A percentile compares a stretch with the other conserved stretches of the same genome.
These are phyloP conservation scores for Nicotiana knightiana DNA, from an alignment of 257 asterid species.

Conservation along the genomic window DNA sequence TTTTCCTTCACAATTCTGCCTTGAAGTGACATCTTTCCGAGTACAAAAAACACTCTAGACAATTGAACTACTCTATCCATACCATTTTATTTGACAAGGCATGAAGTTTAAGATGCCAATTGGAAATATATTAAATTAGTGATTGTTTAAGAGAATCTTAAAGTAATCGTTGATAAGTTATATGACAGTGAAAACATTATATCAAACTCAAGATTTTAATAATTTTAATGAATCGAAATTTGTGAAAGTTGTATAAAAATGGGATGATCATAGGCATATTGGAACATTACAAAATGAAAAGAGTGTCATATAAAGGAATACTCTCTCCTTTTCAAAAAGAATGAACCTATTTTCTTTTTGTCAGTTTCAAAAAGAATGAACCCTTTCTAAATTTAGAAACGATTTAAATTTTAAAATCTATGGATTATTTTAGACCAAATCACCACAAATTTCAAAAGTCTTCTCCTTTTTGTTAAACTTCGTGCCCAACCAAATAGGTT, in stretches of 20 bases:
- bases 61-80: neutral
- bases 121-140: neutral
- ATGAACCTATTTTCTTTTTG: no score
- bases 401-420: no score
- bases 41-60: neutral
- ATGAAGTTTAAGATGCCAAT: neutral
- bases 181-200: neutral
- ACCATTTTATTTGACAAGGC: neutral
- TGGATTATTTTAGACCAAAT: no score
- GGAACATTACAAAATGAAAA: neutral
- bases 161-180: neutral
- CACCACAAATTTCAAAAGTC: no score
- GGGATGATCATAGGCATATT: neutral
- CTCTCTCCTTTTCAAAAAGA: no score
- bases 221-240: neutral
- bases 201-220: neutral
- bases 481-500: no score
- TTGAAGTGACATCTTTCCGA: neutral
- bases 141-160: neutral
- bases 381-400: no score
- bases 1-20: neutral
- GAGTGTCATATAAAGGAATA: neutral
- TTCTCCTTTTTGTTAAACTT: no score
- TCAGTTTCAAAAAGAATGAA: no score
- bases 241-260: neutral